Conservation (phyloP, 2,329 filamentous ascomycete species). For the Penicillium sp. region DNA sequence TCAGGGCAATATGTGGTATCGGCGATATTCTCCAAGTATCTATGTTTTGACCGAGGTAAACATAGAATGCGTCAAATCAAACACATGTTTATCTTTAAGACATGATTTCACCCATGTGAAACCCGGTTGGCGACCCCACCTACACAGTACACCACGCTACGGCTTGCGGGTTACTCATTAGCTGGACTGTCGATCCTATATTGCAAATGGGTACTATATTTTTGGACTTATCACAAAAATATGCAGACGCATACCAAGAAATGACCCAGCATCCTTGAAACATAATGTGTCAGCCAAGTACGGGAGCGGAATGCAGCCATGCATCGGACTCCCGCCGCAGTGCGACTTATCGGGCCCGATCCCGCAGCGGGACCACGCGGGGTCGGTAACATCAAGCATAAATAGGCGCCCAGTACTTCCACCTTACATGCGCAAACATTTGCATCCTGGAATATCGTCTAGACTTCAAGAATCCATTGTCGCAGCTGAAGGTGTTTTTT, state of each 20-base stretch:
- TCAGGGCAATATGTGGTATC: background rate
- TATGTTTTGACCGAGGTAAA: background rate
- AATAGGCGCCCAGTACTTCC: constrained; percentile 9
- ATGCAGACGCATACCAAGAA: background rate
- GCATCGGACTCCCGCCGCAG: constrained; percentile 3
- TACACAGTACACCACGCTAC: background rate
- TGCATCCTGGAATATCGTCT: background rate
- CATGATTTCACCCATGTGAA: background rate
- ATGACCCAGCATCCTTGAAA: background rate
- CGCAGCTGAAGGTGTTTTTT: too few relatives aligned
- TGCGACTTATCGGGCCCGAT: constrained; percentile 13
- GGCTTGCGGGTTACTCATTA: background rate
- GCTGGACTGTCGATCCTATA: background rate
- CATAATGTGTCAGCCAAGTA: background rate
- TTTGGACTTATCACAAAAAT: background rate
- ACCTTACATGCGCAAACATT: background rate
- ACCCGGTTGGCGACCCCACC: background rate
- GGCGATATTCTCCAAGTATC: background rate
- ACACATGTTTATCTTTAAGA: background rate
- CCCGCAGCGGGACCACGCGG: constrained; percentile 23
- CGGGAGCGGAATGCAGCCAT: background rate
- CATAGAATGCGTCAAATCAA: background rate
- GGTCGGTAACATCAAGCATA: constrained; percentile 17
- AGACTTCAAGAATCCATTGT: background rate
- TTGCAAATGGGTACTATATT: background rate